A percentile compares a stretch with the other conserved stretches of the same genome.
phyloP scores from a whole-genome alignment of 371 early-diverging fungal genomes.

The Mortierella sp. region DNA sequence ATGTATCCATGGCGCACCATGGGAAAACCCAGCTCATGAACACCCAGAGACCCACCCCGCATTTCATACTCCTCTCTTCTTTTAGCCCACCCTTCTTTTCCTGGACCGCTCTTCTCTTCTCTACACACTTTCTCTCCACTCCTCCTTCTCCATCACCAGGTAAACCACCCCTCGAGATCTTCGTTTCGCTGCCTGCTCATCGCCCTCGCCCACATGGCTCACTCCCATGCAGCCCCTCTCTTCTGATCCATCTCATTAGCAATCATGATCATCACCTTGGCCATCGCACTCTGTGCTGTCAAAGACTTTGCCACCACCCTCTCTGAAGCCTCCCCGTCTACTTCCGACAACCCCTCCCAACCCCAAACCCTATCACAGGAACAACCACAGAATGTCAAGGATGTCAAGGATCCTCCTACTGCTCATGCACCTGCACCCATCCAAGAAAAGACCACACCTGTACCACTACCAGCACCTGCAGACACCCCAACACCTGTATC shows the following conservation, averaged over 20 bases:
- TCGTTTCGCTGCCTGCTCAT: background rate
- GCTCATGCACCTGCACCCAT: too few relatives aligned
- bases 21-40: too few relatives aligned
- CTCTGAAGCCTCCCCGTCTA: too few relatives aligned
- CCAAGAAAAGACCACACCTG: too few relatives aligned
- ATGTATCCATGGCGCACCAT: too few relatives aligned
- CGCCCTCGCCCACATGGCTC: background rate
- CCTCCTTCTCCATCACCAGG: too few relatives aligned
- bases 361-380: too few relatives aligned
- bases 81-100: background rate
- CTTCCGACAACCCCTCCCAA: background rate
- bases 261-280: slow-evolving; percentile 46
- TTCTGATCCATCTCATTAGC: background rate
- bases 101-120: background rate
- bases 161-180: background rate
- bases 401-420: too few relatives aligned
- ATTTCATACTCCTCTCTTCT: background rate
- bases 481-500: too few relatives aligned
- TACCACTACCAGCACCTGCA: too few relatives aligned
- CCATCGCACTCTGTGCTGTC: slow-evolving; percentile 36
- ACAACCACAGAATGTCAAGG: too few relatives aligned
- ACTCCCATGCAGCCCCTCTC: background rate
- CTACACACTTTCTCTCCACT: background rate
- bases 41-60: too few relatives aligned
- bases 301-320: slow-evolving; percentile 23